Base-by-base conservation (phyloP, 768 basidiomycete species). In the Trametes cingulata region DNA sequence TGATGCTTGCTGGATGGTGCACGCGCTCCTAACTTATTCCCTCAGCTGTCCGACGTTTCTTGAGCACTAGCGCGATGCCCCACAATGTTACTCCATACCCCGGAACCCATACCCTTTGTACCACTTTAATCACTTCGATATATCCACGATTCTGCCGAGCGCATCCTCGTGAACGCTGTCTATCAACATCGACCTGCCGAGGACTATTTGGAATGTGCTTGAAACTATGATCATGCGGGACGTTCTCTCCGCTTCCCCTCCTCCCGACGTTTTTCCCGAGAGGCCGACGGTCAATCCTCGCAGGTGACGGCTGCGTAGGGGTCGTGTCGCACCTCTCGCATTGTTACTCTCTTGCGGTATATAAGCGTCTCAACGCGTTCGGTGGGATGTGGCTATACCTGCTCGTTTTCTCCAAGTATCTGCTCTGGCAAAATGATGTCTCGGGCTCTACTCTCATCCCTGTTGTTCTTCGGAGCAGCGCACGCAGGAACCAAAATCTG, bases 401-500 rank as follows among this genome's bases (percentile, higher is more conserved):
- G 19, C 17, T 42, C 24, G 20, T 43, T 17, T 40, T 2, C 24
- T 27, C 17, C 27, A 2, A 12, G 19, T 14, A 17, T 6, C 17
- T 25, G 14, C 24, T 15, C 15, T 25, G 37, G 46, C 52, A 72
- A 14, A 61, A 81, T 67, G 76, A 73, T 66, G 67, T 72, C 41
- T 70, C 47, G 71, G 68, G 55, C 64, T 67, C 52, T 46, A 39
- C 39, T 69, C 25, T 40, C 69, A 2, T 48, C 66, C 19, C 52
- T 70, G 5, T 56, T 71, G 13, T 64, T 69, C 57, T 58, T 56
- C 42, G 65, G 69, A 10, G 64, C 63, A 15, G 81, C 70, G 27
- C 71, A 63, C n/a, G 83, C 80, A 20, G 83, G 84, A 0, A 81
- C 80, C 12, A 78, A 73, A 29, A 64, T 85, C 43, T 86, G 85